These are phyloP conservation scores for Scheffersomyces illinoinensis DNA, from an alignment of 1,139 yeast genomes.

Conservation along the genomic window DNA sequence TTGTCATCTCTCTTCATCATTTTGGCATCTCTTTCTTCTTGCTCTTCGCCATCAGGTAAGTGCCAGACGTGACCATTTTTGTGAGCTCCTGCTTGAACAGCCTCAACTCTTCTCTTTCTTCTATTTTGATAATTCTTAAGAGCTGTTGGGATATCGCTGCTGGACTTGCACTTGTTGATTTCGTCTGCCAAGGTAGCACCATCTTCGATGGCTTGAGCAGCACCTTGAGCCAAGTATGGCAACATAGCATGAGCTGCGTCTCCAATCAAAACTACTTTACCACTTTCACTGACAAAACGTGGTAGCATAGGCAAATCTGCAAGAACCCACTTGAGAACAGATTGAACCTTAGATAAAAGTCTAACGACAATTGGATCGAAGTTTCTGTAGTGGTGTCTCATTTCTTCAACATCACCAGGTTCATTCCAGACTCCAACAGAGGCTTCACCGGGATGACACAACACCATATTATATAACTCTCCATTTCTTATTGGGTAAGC, in stretches of 20 bases:
- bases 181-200: slow-evolving; percentile 21
- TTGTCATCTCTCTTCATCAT: slow-evolving; percentile 4
- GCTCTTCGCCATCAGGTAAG: slow-evolving; percentile 6
- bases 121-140: background rate
- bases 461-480: slow-evolving; percentile 16
- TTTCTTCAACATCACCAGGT: slow-evolving; percentile 10
- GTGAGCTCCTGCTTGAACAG: background rate
- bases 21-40: background rate
- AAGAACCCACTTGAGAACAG: slow-evolving; percentile 11
- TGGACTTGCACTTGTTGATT: slow-evolving; percentile 11
- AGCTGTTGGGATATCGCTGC: slow-evolving; percentile 12
- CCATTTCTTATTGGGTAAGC: slow-evolving; percentile 12
- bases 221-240: slow-evolving; percentile 43
- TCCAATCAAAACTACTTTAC: slow-evolving; percentile 16
- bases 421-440: slow-evolving; percentile 12
- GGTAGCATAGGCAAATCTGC: slow-evolving; percentile 9
- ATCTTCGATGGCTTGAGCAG: slow-evolving; percentile 40
- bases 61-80: slow-evolving; percentile 3
- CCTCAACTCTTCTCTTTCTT: background rate
- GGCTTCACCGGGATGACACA: slow-evolving; percentile 13
- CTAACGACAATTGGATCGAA: slow-evolving; percentile 11
- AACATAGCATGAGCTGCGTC: slow-evolving; percentile 38
- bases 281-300: background rate
- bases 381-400: slow-evolving; percentile 10
- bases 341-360: slow-evolving; percentile 9